These are phyloP conservation scores for Nannochloropsis oceanica DNA, from an alignment of 108 stramenopile genomes.

Conservation along the genomic window DNA sequence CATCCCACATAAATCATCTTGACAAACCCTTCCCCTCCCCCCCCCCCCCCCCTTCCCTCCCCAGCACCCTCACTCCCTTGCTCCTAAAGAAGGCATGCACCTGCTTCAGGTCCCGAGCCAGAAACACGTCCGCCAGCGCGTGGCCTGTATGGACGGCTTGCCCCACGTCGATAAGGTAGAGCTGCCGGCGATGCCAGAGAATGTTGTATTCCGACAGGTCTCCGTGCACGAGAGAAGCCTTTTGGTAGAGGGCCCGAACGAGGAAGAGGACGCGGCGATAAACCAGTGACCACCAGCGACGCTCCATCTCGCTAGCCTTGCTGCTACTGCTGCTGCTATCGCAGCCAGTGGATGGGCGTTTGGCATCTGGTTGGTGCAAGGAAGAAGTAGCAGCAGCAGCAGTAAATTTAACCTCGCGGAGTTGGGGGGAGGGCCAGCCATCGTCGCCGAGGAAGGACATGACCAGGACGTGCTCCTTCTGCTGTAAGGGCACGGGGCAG, in stretches of 20 bases:
- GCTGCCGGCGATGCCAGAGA: constrained; percentile 12
- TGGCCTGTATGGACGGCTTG: constrained; percentile 19
- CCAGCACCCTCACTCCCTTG: background rate
- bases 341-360: background rate
- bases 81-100: background rate
- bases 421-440: constrained; percentile 41
- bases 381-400: background rate
- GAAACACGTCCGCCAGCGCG: background rate
- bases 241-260: constrained; percentile 16
- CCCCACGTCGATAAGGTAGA: constrained; percentile 21
- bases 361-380: background rate
- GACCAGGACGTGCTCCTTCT: constrained; percentile 31
- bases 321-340: background rate
- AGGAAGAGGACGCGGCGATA: constrained; percentile 27
- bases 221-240: constrained; percentile 34
- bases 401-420: constrained; percentile 22
- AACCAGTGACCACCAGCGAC: background rate
- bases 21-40: background rate
- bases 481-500: constrained; percentile 29
- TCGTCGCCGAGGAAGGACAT: constrained; percentile 40
- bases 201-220: constrained; percentile 46
- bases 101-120: background rate
- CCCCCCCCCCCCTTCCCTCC: background rate
- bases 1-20: background rate
- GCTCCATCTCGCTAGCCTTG: background rate